A percentile compares a stretch with the other conserved stretches of the same genome.
These are phyloP conservation scores for Calonectria pteridis DNA, from an alignment of 2,329 filamentous ascomycete genomes.

Conservation along the genomic window DNA sequence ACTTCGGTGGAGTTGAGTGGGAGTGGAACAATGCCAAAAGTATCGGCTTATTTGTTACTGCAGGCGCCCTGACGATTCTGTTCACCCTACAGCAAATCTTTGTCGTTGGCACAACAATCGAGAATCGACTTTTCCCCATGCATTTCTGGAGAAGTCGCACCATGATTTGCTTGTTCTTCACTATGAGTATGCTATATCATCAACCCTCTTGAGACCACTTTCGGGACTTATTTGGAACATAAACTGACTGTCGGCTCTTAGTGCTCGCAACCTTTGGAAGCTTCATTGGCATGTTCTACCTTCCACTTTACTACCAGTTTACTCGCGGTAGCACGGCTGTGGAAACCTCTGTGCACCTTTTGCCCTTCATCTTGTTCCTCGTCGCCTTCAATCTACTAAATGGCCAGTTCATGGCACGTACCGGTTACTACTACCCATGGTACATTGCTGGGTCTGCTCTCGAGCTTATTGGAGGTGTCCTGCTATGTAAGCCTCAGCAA, in stretches of 20 bases:
- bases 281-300: background rate
- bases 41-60: background rate
- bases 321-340: background rate
- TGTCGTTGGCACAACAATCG: background rate
- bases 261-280: background rate
- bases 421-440: background rate
- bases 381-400: background rate
- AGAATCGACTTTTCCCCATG: slow-evolving; percentile 58
- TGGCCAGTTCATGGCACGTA: background rate
- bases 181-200: slow-evolving; percentile 39
- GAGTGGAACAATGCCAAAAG: background rate
- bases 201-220: background rate
- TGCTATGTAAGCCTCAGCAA: background rate
- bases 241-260: background rate
- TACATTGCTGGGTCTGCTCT: background rate
- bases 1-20: background rate
- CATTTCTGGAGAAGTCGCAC: slow-evolving; percentile 56
- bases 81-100: background rate
- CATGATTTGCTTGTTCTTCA: slow-evolving; percentile 57
- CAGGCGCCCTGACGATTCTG: background rate
- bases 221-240: background rate
- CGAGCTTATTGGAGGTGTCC: background rate
- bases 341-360: background rate
- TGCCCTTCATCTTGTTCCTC: background rate
- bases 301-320: background rate